Evolutionary conservation across 2,329 filamentous ascomycete genomes (phyloP).

Genomic region (Cladophialophora yegresii): DNA sequence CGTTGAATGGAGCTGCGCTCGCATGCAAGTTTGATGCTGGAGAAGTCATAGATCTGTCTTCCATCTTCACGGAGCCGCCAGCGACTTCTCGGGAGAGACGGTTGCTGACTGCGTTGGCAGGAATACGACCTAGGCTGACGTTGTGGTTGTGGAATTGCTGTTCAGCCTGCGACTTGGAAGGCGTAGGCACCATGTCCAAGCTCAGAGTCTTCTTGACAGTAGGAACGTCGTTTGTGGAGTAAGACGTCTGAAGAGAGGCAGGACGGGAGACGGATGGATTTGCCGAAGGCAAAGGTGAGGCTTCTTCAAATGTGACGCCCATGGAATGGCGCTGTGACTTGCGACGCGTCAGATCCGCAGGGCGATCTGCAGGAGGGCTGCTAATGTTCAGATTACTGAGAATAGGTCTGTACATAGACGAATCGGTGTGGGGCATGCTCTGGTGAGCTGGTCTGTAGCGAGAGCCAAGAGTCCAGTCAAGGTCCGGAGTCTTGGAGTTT

Average conservation of each 20-base stretch:
- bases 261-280: conserved; percentile 50
- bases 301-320: conserved; percentile 44
- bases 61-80: conserved; percentile 37
- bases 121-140: conserved; percentile 77
- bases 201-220: conserved; percentile 72
- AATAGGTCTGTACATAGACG: conserved; percentile 45
- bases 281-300: conserved; percentile 35
- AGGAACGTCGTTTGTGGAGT: conserved; percentile 84
- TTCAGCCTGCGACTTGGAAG: conserved; percentile 62
- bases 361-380: conserved; percentile 39
- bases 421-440: conserved; percentile 59
- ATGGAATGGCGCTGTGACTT: conserved; percentile 48
- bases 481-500: conserved; percentile 65
- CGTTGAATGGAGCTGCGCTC: conserved; percentile 76
- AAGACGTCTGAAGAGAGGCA: conserved; percentile 71
- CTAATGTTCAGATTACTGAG: conserved; percentile 41
- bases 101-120: conserved; percentile 63
- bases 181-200: conserved; percentile 46
- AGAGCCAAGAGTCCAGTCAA: conserved; percentile 65
- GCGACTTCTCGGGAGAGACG: conserved; percentile 72
- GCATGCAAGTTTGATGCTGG: conserved; percentile 62
- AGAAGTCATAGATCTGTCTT: conserved; percentile 29
- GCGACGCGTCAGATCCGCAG: conserved; percentile 42
- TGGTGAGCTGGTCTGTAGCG: conserved; percentile 68
- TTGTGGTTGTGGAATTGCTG: conserved; percentile 71